Evolutionary conservation across 495 filamentous ascomycete genomes (phyloP).

Genomic region (Lasiosphaeris hirsuta): DNA sequence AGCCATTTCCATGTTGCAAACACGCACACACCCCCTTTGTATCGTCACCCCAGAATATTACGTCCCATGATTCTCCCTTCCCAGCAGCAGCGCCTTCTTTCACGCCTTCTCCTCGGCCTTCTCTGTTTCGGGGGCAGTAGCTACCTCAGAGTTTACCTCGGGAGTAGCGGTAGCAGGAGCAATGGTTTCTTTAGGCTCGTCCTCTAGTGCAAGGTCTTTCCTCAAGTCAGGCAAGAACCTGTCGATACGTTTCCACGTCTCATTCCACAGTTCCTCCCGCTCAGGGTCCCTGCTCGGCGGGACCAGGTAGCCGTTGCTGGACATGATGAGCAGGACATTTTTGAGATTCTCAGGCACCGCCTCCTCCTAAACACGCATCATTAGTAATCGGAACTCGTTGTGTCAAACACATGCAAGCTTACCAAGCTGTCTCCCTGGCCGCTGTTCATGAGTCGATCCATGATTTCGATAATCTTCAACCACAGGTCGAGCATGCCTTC

Average conservation of each 20-base stretch:
- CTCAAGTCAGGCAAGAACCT: conserved; percentile 79
- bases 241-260: conserved; percentile 87
- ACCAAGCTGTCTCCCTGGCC: conserved; percentile 88
- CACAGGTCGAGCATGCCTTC: conserved; percentile 93
- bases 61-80: neutral
- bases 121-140: neutral
- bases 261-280: conserved; percentile 63
- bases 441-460: conserved; percentile 95
- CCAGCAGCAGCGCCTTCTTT: conserved; percentile 6
- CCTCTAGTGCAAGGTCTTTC: conserved; percentile 49
- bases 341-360: conserved; percentile 94
- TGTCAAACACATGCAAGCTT: conserved; percentile 33
- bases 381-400: conserved; percentile 15
- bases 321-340: conserved; percentile 96
- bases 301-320: conserved; percentile 79
- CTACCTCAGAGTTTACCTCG: neutral
- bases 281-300: conserved; percentile 60
- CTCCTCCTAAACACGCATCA: conserved; percentile 63
- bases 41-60: neutral
- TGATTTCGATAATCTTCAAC: conserved; percentile 88
- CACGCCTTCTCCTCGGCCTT: neutral
- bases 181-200: neutral
- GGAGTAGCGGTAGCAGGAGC: neutral
- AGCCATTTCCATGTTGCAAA: neutral
- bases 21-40: neutral